Conservation (phyloP, 2,329 filamentous ascomycete species). For the Thelonectria blattea region DNA sequence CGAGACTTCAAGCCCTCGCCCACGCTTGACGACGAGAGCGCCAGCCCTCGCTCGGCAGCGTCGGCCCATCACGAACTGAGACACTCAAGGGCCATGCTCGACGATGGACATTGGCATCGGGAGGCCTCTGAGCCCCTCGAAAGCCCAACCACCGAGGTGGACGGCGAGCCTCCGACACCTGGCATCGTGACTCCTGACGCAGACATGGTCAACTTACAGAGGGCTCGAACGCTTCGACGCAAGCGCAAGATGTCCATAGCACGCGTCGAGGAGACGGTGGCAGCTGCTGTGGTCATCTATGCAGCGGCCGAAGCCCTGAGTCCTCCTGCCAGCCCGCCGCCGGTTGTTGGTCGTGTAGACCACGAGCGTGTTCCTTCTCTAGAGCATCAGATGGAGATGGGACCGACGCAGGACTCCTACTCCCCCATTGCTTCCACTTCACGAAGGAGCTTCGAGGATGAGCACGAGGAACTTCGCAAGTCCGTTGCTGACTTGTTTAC, state of each 20-base stretch:
- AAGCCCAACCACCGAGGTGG: constrained; percentile 15
- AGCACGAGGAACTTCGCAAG: constrained; percentile 49
- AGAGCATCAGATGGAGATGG: constrained; percentile 35
- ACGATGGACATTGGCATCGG: constrained; percentile 23
- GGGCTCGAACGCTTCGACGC: constrained; percentile 52
- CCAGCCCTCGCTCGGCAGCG: constrained; percentile 11
- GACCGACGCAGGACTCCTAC: constrained; percentile 35
- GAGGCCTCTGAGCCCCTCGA: constrained; percentile 25
- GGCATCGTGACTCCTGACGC: constrained; percentile 53
- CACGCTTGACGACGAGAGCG: neutral
- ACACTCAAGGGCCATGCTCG: constrained; percentile 19
- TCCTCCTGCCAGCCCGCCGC: constrained; percentile 45
- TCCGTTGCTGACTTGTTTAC: constrained; percentile 62
- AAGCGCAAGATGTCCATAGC: constrained; percentile 53
- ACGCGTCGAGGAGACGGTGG: constrained; percentile 58
- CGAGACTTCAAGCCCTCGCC: constrained; percentile 5
- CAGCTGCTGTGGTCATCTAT: constrained; percentile 60
- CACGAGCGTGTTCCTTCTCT: constrained; percentile 38
- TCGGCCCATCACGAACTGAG: constrained; percentile 25
- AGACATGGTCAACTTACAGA: constrained; percentile 47
- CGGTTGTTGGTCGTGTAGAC: constrained; percentile 29
- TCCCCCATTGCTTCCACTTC: constrained; percentile 42
- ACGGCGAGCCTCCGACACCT: constrained; percentile 50
- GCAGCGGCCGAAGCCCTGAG: constrained; percentile 57
- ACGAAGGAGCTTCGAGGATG: constrained; percentile 44